Evolutionary conservation across 495 filamentous ascomycete species (phyloP), one percentile per base, ranked within the genome.

Genomic region (Xylaria acuta): DNA sequence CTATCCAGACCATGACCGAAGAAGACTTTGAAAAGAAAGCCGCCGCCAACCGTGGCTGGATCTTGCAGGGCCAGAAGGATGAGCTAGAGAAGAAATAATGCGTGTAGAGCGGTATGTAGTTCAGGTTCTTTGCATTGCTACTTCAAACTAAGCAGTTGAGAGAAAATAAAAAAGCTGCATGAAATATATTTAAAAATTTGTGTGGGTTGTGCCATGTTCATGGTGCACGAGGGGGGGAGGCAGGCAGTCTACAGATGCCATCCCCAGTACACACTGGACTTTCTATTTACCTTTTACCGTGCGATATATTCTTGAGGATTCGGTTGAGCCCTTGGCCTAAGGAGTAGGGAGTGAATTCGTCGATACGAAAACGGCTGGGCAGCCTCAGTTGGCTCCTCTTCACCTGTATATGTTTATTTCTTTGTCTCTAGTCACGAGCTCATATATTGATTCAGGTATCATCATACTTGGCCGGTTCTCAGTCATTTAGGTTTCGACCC

Each of bases 1-100:
- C 86, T n/a, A 34, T 77, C 34, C 68, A 79, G 67, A 81, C 82
- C 25, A 36, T 76, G 73, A 85, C 81, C 25, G 71, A 82, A 14
- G 80, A 83, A 68, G 79, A 85, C 67, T 76, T 86, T 72, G 89
- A 93, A 49, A 85, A 88, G 79, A 36, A 75, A 30, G 88, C 88
- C 12, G 84, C 83, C 41, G 76, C 80, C 62, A 60, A 79, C 3
- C 82, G 82, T 72, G 76, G 77, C 5, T 94, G 92, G 92, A 84
- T 94, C 36, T 83, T 91, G 82, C 66, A 84, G 69, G 86, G 88
- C 8, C 92, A 91, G 89, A 84, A 88, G 73, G 84, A 84, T 12
- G 90, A 92, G 58, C 45, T 43, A 43, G 58, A 49, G 41, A 69
- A n/a, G 51, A 32, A 69, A 56, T 56, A 58, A 43, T 1, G 47